Conservation (phyloP, 176 grass and related monocot genomes). For the Melocanna baccifera region DNA sequence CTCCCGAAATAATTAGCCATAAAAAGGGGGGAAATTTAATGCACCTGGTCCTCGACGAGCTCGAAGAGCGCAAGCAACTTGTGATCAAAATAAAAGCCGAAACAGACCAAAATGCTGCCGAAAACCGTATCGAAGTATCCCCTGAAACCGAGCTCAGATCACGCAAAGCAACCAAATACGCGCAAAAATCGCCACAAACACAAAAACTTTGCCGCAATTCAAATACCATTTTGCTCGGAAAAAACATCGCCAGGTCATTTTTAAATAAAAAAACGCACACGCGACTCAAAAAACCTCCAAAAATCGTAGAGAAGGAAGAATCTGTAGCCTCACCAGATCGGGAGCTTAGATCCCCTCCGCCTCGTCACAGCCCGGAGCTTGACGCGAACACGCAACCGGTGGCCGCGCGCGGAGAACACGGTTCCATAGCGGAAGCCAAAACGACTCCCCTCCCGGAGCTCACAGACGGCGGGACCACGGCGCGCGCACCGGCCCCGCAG, state of each 20-base stretch:
- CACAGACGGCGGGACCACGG: neutral
- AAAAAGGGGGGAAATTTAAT: neutral
- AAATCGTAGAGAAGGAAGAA: neutral
- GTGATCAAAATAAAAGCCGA: slow-evolving; percentile 44
- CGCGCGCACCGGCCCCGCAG: neutral
- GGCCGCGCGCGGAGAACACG: neutral
- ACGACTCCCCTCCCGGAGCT: slow-evolving; percentile 1
- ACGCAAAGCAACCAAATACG: neutral
- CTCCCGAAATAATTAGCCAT: slow-evolving; percentile 14
- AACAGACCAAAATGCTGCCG: slow-evolving; percentile 39
- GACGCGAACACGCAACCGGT: neutral
- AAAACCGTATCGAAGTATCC: slow-evolving; percentile 16
- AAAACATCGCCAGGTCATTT: neutral
- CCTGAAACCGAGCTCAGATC: slow-evolving; percentile 7
- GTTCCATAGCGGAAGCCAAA: neutral
- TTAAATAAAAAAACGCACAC: neutral
- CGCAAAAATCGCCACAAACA: neutral
- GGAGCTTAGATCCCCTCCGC: slow-evolving; percentile 20
- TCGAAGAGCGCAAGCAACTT: slow-evolving; percentile 45
- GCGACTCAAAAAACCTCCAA: neutral
- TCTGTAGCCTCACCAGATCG: slow-evolving; percentile 34
- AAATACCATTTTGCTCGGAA: slow-evolving; percentile 8
- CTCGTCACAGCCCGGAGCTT: slow-evolving; percentile 2
- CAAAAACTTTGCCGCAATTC: neutral
- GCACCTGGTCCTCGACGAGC: slow-evolving; percentile 23